Conservation (phyloP, 202 grass and related monocot species). For the Tripidium arundinaceum region DNA sequence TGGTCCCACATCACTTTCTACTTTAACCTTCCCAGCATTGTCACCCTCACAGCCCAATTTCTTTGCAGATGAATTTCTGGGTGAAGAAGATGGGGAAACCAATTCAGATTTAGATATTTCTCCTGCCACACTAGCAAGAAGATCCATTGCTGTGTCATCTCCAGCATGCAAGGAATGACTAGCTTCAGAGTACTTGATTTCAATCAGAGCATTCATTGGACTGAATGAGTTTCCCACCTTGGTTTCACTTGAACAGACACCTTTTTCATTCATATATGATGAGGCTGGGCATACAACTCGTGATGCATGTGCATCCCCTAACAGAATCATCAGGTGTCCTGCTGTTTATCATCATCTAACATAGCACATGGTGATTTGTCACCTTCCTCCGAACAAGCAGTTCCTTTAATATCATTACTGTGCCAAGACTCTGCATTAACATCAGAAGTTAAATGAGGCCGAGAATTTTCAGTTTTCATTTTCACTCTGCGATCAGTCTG, state of each 20-base stretch:
- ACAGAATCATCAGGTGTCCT: slow-evolving; percentile 44
- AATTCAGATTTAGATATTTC: slow-evolving; percentile 83
- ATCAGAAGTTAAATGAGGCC: slow-evolving; percentile 40
- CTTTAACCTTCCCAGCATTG: slow-evolving; percentile 39
- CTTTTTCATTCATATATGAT: slow-evolving; percentile 58
- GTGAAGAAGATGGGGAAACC: slow-evolving; percentile 46
- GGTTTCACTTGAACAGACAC: slow-evolving; percentile 29
- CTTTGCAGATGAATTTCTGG: slow-evolving; percentile 39
- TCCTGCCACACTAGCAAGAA: slow-evolving; percentile 90
- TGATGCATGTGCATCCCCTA: slow-evolving; percentile 39
- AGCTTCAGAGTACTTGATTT: slow-evolving; percentile 84
- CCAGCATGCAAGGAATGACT: slow-evolving; percentile 50
- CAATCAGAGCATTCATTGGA: slow-evolving; percentile 87
- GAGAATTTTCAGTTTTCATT: slow-evolving; percentile 49
- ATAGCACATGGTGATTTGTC: slow-evolving; percentile 49
- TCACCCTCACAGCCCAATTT: slow-evolving; percentile 43
- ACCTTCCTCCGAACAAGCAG: slow-evolving; percentile 54
- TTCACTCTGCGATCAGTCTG: slow-evolving; percentile 63
- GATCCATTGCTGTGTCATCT: slow-evolving; percentile 88
- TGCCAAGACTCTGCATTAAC: slow-evolving; percentile 67
- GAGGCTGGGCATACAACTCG: slow-evolving; percentile 46
- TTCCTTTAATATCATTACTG: slow-evolving; percentile 63
- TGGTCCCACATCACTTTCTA: slow-evolving; percentile 29
- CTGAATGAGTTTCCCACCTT: slow-evolving; percentile 54
- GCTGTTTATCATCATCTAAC: slow-evolving; percentile 41